Evolutionary conservation across 176 grass and related monocot species (phyloP).

Genomic region (Carex parvula): DNA sequence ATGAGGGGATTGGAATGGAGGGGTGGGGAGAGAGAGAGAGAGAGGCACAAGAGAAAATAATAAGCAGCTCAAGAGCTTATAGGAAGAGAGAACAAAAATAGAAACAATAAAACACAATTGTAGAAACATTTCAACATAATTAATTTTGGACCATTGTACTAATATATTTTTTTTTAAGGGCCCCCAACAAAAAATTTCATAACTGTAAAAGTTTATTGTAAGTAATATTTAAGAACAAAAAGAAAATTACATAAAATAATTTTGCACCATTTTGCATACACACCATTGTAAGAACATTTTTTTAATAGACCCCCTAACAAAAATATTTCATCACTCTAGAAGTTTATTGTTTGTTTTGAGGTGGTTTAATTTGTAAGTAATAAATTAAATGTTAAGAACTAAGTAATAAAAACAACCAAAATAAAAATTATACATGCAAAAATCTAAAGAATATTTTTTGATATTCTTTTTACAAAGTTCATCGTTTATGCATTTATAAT

Average conservation of each 20-base stretch:
- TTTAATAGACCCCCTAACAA: too few species aligned
- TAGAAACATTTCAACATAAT: background rate
- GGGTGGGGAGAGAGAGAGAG: background rate
- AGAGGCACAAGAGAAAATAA: constrained; percentile 20
- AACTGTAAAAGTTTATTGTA: too few species aligned
- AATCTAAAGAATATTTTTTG: too few species aligned
- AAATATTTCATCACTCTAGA: too few species aligned
- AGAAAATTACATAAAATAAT: background rate
- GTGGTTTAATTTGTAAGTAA: background rate
- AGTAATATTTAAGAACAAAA: too few species aligned
- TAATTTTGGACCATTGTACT: background rate
- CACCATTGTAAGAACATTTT: too few species aligned
- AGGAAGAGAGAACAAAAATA: constrained; percentile 22
- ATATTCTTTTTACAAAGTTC: too few species aligned
- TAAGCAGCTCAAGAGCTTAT: constrained; percentile 25
- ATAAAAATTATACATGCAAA: background rate
- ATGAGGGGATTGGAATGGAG: background rate
- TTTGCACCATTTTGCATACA: too few species aligned
- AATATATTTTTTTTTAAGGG: background rate
- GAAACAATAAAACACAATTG: constrained; percentile 23
- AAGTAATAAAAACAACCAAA: background rate
- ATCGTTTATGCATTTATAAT: background rate
- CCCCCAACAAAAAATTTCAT: background rate
- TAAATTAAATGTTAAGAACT: background rate
- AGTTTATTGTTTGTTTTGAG: too few species aligned